Percentiles rank a stretch among this genome's conserved stretches.
These are phyloP conservation scores for Aspergillus sp. DNA, from an alignment of 2,329 filamentous ascomycete genomes.

Conservation along the genomic window DNA sequence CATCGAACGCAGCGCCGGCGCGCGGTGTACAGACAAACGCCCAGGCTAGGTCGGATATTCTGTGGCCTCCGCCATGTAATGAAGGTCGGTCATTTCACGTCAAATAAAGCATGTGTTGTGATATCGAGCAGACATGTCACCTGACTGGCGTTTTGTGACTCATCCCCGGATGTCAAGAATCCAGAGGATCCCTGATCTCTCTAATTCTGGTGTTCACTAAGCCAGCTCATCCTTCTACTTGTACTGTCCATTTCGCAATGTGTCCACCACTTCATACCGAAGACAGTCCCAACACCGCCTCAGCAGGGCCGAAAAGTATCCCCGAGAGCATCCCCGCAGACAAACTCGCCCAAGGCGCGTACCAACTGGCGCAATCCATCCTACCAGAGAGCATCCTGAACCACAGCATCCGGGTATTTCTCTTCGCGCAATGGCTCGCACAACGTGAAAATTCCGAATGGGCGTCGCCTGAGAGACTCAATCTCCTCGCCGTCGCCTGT, in stretches of 20 bases:
- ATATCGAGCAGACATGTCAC: too few species aligned
- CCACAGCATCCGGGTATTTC: constrained; percentile 25
- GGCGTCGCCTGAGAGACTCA: constrained; percentile 10
- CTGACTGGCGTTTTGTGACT: too few species aligned
- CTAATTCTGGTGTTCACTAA: too few species aligned
- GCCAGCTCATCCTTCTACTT: too few species aligned
- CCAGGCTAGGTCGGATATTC: not conserved
- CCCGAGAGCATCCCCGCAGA: constrained; percentile 2
- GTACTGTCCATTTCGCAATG: too few species aligned
- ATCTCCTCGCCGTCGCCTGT: constrained; percentile 27
- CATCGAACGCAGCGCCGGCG: not conserved
- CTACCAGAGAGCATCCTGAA: constrained; percentile 24
- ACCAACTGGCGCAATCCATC: constrained; percentile 12
- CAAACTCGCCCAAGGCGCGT: constrained; percentile 5
- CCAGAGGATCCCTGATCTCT: too few species aligned
- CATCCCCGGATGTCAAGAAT: too few species aligned
- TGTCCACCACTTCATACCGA: too few species aligned
- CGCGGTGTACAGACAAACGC: not conserved
- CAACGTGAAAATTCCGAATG: constrained; percentile 11
- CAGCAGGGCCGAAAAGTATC: not conserved
- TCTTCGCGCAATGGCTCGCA: constrained; percentile 21
- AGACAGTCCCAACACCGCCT: too few species aligned
- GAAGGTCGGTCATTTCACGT: too few species aligned
- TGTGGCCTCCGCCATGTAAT: too few species aligned
- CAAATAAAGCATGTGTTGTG: too few species aligned